Conservation (phyloP, 805 yeast species). For the Yarrowia bubula region DNA sequence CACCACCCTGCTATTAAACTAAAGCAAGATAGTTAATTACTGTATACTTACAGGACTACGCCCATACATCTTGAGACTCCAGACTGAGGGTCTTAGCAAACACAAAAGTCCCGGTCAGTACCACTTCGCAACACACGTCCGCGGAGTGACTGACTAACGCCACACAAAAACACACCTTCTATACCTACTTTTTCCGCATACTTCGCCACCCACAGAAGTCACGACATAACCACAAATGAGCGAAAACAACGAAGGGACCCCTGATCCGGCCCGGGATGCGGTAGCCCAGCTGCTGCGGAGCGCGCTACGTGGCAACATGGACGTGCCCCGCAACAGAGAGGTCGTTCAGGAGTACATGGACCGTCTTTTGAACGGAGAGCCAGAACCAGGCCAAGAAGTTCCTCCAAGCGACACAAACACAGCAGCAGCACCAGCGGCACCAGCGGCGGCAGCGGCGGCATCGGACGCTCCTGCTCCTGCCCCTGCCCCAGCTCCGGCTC, state of each 20-base stretch:
- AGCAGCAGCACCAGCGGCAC: background rate
- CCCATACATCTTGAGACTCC: background rate
- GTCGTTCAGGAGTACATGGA: conserved; percentile 18
- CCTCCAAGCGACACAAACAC: background rate
- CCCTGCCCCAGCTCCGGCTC: background rate
- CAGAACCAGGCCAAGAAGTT: background rate
- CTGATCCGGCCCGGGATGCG: conserved; percentile 23
- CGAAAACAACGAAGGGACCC: conserved; percentile 8
- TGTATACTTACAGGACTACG: background rate
- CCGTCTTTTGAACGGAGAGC: background rate
- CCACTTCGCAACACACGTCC: background rate
- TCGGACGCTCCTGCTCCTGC: too few relatives aligned
- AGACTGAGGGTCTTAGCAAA: background rate
- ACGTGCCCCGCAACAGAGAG: conserved; percentile 10
- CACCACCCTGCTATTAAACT: background rate
- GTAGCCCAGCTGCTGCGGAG: conserved; percentile 11
- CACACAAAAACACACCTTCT: background rate
- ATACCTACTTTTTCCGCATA: background rate
- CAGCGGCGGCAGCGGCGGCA: background rate
- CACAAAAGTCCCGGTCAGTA: background rate
- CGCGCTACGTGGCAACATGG: conserved; percentile 7
- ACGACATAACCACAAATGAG: background rate
- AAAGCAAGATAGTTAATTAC: conserved; percentile 12
- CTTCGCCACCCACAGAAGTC: background rate
- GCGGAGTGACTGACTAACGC: background rate